A percentile compares a stretch with the other conserved stretches of the same genome.
phyloP scores from a whole-genome alignment of 2,329 filamentous ascomycete genomes.

The Clarireedia paspali region DNA sequence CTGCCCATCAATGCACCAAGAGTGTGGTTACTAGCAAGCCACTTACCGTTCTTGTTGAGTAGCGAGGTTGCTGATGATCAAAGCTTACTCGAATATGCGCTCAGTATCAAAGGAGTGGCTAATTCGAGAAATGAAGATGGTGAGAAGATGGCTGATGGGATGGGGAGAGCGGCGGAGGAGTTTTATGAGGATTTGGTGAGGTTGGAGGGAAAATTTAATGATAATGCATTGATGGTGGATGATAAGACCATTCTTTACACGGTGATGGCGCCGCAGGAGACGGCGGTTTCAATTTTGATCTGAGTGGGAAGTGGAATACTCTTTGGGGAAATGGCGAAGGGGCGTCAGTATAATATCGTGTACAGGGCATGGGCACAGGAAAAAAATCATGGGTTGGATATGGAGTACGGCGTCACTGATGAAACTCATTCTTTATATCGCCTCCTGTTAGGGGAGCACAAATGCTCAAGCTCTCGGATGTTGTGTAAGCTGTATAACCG shows the following conservation, averaged over 20 bases:
- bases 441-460: too few species aligned
- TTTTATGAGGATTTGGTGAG: slow-evolving; percentile 6
- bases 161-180: not conserved
- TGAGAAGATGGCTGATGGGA: not conserved
- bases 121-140: not conserved
- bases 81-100: not conserved
- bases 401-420: too few species aligned
- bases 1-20: not conserved
- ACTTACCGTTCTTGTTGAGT: not conserved
- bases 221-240: not conserved
- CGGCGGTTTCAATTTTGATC: slow-evolving; percentile 6
- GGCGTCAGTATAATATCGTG: not conserved
- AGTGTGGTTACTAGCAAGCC: not conserved
- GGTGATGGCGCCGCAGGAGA: slow-evolving; percentile 1
- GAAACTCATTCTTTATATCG: too few species aligned
- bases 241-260: not conserved
- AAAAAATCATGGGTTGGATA: too few species aligned
- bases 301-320: not conserved
- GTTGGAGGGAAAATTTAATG: not conserved
- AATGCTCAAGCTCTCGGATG: too few species aligned
- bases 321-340: not conserved
- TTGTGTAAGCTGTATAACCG: too few species aligned
- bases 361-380: too few species aligned
- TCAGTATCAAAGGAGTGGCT: not conserved
- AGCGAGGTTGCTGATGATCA: not conserved